These are phyloP conservation scores for Sphaerobolus stellatus DNA, from an alignment of 1,284 basidiomycete genomes.

Conservation along the genomic window DNA sequence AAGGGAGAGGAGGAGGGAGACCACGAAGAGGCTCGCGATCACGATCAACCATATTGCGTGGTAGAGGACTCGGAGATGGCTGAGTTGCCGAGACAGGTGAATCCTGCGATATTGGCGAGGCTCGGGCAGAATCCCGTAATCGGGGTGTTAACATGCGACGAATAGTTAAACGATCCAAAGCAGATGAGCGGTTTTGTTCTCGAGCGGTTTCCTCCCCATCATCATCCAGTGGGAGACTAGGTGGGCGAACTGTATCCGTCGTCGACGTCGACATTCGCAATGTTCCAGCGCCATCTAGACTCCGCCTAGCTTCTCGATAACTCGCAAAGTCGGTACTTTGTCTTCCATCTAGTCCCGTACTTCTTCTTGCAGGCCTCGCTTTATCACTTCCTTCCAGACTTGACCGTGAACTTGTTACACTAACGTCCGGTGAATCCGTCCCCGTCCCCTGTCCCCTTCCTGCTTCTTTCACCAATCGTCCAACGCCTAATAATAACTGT, in stretches of 20 bases:
- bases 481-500: conserved; percentile 67
- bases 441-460: conserved; percentile 10
- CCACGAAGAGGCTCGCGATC: conserved; percentile 5
- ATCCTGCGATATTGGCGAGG: conserved; percentile 6
- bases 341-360: conserved; percentile 3
- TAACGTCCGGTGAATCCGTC: conserved; percentile 8
- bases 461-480: conserved; percentile 62
- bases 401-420: not conserved
- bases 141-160: conserved; percentile 9
- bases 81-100: conserved; percentile 11
- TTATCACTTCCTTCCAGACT: not conserved
- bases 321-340: not conserved
- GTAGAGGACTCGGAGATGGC: conserved; percentile 1
- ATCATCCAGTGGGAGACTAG: not conserved
- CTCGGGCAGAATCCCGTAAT: not conserved
- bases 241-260: conserved; percentile 6
- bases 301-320: not conserved
- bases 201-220: conserved; percentile 10
- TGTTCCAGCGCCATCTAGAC: not conserved
- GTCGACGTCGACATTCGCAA: conserved; percentile 36
- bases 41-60: not conserved
- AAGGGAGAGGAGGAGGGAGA: conserved; percentile 47
- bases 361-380: conserved; percentile 5
- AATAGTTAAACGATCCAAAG: conserved; percentile 6
- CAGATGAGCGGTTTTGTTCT: conserved; percentile 1